These are phyloP conservation scores for Terana coerulea DNA, from an alignment of 768 basidiomycete species.

Conservation along the genomic window DNA sequence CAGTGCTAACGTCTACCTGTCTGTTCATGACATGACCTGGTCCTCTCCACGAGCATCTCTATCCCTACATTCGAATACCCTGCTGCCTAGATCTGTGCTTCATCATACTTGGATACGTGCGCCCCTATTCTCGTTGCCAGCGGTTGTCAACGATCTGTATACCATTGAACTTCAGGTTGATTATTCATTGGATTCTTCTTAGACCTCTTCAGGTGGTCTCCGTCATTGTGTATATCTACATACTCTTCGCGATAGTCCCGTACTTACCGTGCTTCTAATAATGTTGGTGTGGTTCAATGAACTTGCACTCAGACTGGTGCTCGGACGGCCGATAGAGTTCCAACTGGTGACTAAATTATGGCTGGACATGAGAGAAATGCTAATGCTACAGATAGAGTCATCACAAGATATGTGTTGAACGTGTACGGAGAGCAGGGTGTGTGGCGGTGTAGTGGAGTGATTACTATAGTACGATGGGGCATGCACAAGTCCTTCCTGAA, in stretches of 20 bases:
- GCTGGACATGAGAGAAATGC: background rate
- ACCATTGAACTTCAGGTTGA: no score
- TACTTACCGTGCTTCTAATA: background rate
- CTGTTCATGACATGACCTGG: no score
- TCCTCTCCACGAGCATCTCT: no score
- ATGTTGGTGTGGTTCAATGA: background rate
- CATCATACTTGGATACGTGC: background rate
- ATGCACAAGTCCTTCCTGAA: background rate
- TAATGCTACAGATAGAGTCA: background rate
- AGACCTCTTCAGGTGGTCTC: no score
- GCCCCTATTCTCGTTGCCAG: no score
- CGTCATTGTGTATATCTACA: background rate
- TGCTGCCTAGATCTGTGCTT: no score
- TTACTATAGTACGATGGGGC: background rate
- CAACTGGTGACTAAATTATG: background rate
- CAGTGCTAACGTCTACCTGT: background rate
- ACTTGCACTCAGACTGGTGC: no score
- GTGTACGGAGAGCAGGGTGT: background rate
- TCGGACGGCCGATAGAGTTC: background rate
- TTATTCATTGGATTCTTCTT: no score
- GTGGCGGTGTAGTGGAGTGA: constrained; percentile 5
- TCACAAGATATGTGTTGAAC: background rate
- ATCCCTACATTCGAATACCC: no score
- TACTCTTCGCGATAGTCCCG: background rate
- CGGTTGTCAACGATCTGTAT: constrained; percentile 1